phyloP scores from a whole-genome alignment of 306 rosid genomes.

The Gynostemma pentaphyllum region DNA sequence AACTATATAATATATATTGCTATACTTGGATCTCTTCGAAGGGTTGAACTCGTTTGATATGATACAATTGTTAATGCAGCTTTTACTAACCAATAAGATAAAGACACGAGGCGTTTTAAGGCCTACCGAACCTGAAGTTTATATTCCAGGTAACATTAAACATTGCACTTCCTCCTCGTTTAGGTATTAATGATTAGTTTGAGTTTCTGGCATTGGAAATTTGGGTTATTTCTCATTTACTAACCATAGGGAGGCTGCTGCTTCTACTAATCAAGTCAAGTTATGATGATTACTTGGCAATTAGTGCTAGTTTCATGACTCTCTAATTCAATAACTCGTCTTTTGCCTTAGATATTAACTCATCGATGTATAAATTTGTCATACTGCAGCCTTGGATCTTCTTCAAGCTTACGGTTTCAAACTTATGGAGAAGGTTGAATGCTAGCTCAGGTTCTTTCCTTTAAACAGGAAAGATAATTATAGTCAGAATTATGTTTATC shows the following conservation, averaged over 20 bases:
- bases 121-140: constrained; percentile 71
- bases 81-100: constrained; percentile 65
- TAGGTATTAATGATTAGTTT: neutral
- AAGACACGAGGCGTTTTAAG: constrained; percentile 87
- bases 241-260: too few relatives aligned
- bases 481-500: neutral
- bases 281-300: neutral
- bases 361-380: neutral
- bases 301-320: neutral
- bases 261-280: too few relatives aligned
- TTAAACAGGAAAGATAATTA: too few relatives aligned
- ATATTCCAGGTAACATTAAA: constrained; percentile 48
- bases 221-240: neutral
- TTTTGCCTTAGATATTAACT: neutral
- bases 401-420: constrained; percentile 82
- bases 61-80: constrained; percentile 37
- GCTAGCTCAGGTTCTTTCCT: neutral
- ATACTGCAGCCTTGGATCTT: constrained; percentile 55
- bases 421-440: constrained; percentile 56
- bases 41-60: neutral
- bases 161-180: neutral
- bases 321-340: neutral
- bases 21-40: constrained; percentile 9
- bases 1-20: constrained; percentile 7
- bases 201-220: neutral